Conservation (phyloP, 1,139 yeast species). For the Protomyces inundatus region DNA sequence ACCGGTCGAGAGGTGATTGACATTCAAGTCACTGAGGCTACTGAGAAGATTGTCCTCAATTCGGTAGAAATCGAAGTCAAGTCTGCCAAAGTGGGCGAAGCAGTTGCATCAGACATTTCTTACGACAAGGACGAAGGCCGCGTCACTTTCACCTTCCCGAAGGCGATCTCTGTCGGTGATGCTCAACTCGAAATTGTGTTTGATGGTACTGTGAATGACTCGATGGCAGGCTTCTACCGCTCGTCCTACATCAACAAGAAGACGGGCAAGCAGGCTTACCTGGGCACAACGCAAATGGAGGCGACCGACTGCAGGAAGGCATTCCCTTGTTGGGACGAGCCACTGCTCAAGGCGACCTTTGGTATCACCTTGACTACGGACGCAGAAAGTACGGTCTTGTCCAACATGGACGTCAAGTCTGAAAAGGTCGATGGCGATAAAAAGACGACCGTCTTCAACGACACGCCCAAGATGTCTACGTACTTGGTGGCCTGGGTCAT, state of each 20-base stretch:
- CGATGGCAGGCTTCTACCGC: constrained; percentile 77
- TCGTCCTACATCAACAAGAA: constrained; percentile 60
- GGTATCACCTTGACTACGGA: constrained; percentile 57
- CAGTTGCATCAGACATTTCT: constrained; percentile 32
- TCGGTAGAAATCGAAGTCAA: constrained; percentile 53
- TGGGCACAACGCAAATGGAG: constrained; percentile 80
- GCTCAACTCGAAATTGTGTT: constrained; percentile 52
- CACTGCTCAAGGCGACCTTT: constrained; percentile 67
- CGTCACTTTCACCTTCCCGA: constrained; percentile 51
- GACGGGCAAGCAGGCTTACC: constrained; percentile 52
- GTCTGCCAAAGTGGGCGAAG: constrained; percentile 21
- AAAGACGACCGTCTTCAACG: constrained; percentile 52
- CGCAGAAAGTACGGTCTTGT: constrained; percentile 57
- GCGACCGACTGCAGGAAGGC: constrained; percentile 83
- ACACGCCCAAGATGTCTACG: constrained; percentile 75
- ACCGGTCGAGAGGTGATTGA: constrained; percentile 53
- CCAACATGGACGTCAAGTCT: constrained; percentile 49
- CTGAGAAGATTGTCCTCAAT: constrained; percentile 54
- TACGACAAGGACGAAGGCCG: constrained; percentile 58
- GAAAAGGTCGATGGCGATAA: constrained; percentile 46
- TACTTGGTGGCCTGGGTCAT: constrained; percentile 71
- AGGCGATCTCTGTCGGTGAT: constrained; percentile 44
- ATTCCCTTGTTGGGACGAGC: constrained; percentile 70
- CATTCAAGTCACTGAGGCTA: constrained; percentile 54
- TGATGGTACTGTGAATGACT: constrained; percentile 60